These are phyloP conservation scores for Albugo candida DNA, from an alignment of 352 stramenopile genomes.

Conservation along the genomic window DNA sequence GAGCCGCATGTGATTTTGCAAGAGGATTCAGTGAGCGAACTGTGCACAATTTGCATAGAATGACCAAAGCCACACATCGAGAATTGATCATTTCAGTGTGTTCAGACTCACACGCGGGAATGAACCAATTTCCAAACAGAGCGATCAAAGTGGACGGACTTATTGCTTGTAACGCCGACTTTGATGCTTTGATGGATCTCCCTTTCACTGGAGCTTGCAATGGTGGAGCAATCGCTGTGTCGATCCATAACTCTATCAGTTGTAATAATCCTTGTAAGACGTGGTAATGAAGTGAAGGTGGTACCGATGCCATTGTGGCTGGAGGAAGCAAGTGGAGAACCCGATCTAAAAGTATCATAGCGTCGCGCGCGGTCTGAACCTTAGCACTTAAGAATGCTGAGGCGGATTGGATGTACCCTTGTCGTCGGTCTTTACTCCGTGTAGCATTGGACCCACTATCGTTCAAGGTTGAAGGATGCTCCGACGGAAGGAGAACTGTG, in stretches of 20 bases:
- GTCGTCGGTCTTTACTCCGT: conserved; percentile 22
- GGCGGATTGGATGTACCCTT: conserved; percentile 48
- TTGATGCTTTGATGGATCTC: too few relatives aligned
- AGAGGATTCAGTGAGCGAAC: conserved; percentile 15
- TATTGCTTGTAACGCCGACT: conserved; percentile 38
- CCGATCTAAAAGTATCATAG: conserved; percentile 58
- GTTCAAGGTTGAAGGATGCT: neutral
- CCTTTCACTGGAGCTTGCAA: conserved; percentile 13
- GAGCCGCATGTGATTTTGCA: conserved; percentile 37
- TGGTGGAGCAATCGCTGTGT: conserved; percentile 47
- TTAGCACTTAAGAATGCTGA: conserved; percentile 49
- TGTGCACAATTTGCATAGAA: conserved; percentile 47
- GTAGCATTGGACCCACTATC: neutral
- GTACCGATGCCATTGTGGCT: conserved; percentile 35
- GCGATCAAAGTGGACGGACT: conserved; percentile 64
- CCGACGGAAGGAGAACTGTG: conserved; percentile 25
- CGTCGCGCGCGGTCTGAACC: conserved; percentile 29
- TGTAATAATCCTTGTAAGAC: conserved; percentile 61
- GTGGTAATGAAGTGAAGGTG: conserved; percentile 39
- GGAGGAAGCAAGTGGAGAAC: conserved; percentile 62
- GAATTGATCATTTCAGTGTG: conserved; percentile 50
- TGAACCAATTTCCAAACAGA: conserved; percentile 75
- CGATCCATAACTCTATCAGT: conserved; percentile 60
- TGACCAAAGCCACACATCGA: conserved; percentile 53
- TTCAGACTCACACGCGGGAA: conserved; percentile 64